Percentiles rank a stretch among this genome's conserved stretches.
These are phyloP conservation scores for Plasmodium knowlesi DNA, from an alignment of 169 alveolate genomes.

Conservation along the genomic window DNA sequence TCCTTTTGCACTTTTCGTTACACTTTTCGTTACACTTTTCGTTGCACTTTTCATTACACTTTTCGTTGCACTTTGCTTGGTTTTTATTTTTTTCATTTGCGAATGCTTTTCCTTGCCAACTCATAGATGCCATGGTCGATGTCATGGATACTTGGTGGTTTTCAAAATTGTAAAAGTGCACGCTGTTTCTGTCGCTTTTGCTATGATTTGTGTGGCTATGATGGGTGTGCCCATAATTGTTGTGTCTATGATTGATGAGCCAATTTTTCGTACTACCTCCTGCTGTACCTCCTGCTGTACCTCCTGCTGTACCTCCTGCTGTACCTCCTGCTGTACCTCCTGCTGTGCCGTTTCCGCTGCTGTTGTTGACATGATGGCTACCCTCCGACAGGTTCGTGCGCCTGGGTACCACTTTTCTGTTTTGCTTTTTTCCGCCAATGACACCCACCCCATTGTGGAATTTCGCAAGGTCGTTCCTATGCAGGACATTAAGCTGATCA, in stretches of 20 bases:
- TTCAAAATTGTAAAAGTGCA: slow-evolving; percentile 8
- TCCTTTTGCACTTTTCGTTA: not conserved
- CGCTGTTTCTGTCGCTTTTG: not conserved
- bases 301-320: too few relatives aligned
- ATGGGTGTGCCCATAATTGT: not conserved
- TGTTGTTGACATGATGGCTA: not conserved
- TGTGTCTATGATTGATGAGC: not conserved
- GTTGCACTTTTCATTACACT: not conserved
- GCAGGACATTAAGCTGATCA: not conserved
- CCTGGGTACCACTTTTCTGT: not conserved
- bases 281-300: too few relatives aligned
- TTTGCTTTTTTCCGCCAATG: not conserved
- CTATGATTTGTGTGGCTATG: not conserved
- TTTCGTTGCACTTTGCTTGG: not conserved
- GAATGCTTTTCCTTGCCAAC: slow-evolving; percentile 2
- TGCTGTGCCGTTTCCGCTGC: not conserved
- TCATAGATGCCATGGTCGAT: slow-evolving; percentile 26
- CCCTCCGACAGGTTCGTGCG: not conserved
- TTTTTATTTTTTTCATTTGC: not conserved
- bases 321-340: too few relatives aligned
- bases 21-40: too few relatives aligned
- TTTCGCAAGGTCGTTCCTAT: not conserved
- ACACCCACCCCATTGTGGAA: not conserved
- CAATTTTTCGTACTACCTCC: not conserved
- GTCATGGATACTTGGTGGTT: slow-evolving; percentile 58